Conservation (phyloP, 495 filamentous ascomycete species). For the Alectoria sarmentosa region DNA sequence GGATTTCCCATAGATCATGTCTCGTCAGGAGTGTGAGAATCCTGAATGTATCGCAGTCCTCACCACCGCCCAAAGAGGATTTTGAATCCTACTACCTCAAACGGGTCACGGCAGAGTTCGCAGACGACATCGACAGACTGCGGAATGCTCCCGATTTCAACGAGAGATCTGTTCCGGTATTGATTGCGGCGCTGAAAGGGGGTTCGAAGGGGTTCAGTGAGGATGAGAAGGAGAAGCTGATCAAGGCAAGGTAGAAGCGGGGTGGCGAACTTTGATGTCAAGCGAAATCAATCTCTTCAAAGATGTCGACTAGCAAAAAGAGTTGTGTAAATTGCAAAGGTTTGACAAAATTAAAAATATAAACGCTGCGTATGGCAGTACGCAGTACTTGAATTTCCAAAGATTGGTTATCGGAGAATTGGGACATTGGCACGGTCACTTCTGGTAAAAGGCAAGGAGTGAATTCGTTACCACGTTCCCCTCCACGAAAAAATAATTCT, state of each 20-base stretch:
- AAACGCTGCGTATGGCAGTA: slow-evolving; percentile 1
- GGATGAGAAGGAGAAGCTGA: slow-evolving; percentile 28
- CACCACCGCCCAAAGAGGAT: background rate
- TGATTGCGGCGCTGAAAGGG: slow-evolving; percentile 60
- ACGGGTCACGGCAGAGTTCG: slow-evolving; percentile 57
- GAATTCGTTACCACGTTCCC: slow-evolving; percentile 44
- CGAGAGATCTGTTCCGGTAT: slow-evolving; percentile 50
- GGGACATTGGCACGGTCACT: slow-evolving; percentile 55
- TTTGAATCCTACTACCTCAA: slow-evolving; percentile 62
- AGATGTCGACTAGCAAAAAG: too few relatives aligned
- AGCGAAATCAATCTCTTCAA: background rate
- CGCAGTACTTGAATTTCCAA: slow-evolving; percentile 48
- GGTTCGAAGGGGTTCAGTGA: slow-evolving; percentile 35
- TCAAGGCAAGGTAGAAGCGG: background rate
- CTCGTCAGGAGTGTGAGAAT: background rate
- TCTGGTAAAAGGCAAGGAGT: slow-evolving; percentile 69
- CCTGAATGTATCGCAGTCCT: background rate
- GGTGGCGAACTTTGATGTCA: background rate
- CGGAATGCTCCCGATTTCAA: slow-evolving; percentile 61
- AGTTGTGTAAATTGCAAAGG: too few relatives aligned
- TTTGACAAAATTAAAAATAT: slow-evolving; percentile 4
- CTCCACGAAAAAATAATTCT: background rate
- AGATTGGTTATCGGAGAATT: slow-evolving; percentile 53
- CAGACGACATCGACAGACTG: slow-evolving; percentile 62
- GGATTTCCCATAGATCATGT: accelerated